Evolutionary conservation across 2,329 filamentous ascomycete species (phyloP), one percentile per base, ranked within the genome.

Genomic region (Pezicula neosporulosa): DNA sequence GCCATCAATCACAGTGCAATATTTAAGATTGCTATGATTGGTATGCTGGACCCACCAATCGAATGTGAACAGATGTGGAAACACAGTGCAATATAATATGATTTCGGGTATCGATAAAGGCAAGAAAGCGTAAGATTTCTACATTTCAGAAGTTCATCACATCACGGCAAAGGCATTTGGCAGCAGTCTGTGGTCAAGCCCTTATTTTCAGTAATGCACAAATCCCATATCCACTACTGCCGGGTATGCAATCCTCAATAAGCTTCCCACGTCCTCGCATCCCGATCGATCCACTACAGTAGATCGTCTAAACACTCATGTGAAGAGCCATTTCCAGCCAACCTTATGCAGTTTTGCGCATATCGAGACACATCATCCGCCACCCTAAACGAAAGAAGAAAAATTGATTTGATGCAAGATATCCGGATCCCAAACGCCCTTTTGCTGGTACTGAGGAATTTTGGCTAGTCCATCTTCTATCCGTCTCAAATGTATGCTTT

Each of bases 381-480:
- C 43, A 52, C 46, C 47, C 50, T 28, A 59, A 56, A 52, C 50
- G 57, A 59, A 55, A 49, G 48, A 54, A 75, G 63, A 73, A 74
- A 69, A 71, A 76, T 72, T 67, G 67, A 72, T 74, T 73, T 78
- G 76, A 83, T 87, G 85, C 83, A 82, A 87, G 85, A 89, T 89
- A 89, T 89, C 86, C 86, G 86, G 86, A 85, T 59, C 82, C 79
- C 80, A 84, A 89, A 86, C 85, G 85, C 85, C 82, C 70, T 70
- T 71, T 71, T 75, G 77, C 74, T 73, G 72, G 68, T 75, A 77
- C 73, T 73, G 71, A 75, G 76, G 72, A 75, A 74, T 74, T 73
- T 77, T 77, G 76, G 71, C 70, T 75, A 77, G 77, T 82, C 81
- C 81, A 82, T 86, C 82, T 83, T 86, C 82, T 86, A 86, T 84